Base-by-base conservation (phyloP, 75 land plant species). In the Selaginella tamariscina region DNA sequence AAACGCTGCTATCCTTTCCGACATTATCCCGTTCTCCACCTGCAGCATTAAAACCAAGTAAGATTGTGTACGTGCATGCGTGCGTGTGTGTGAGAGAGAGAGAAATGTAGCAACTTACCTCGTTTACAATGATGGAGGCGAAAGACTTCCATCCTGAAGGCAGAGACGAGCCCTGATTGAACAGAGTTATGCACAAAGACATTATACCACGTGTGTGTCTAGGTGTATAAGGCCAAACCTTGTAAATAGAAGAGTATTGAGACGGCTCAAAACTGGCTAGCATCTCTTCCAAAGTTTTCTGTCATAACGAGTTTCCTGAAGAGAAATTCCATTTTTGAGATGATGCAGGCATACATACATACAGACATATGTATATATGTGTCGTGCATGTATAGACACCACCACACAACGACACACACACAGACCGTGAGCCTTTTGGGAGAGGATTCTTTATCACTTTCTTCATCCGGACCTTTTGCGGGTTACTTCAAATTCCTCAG, bases 1-100 rank as follows among this genome's bases (percentile, higher is more conserved):
- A 79, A 94, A 94, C 29, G 91, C 98, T 31, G 98, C 98, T 64
- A 94, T 83, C 80, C 87, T 94, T 2, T 70, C 79, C 57, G 91
- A 90, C 70, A 82, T 80, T 60, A 68, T 65, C 65, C 85, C 73
- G 8, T 77, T 85, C 33, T 90, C 91, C 67, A 81, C 86, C 96
- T 89, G 68, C 22, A 32, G 56, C 55, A 56, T 55, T 29, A 67
- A 67, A 66, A 20, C 9, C 30, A 1, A 33, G 68, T 33, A 32
- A 22, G 18, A 9, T 23, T 20, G 11, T 21, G 32, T n/a, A 24
- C 13, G 23, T 20, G 23, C 29, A 13, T 39, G 15, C 24, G 5
- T 15, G 29, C 24, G 59, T 23, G 27, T 39, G 49, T 39, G 5
- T 15, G 5, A 5, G 49, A 5, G 15, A 39, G 49, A 39, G 49